A percentile compares a stretch with the other conserved stretches of the same genome.
Conservation (phyloP, 352 stramenopile genomes). For the Phytophthora cryptogea region DNA sequence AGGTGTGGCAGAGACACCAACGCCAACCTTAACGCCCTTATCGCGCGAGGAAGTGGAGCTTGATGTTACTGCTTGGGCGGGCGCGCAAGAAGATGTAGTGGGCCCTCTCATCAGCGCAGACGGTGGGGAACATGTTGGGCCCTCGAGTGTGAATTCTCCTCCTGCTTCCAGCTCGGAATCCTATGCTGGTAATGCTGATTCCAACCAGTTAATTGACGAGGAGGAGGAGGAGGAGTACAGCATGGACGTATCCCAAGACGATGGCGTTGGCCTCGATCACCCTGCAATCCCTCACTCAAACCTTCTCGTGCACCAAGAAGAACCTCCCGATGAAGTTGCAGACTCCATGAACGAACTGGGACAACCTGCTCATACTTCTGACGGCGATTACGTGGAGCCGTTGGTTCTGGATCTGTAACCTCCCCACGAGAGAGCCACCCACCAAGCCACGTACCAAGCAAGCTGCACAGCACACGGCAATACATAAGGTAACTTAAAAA, state of each 20-base stretch:
- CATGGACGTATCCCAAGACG: conserved; percentile 28
- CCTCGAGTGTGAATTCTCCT: no score
- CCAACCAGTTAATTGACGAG: neutral
- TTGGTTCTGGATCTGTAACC: conserved; percentile 28
- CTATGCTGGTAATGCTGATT: neutral
- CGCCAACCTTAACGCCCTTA: neutral
- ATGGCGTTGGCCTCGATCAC: conserved; percentile 1
- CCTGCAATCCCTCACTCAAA: neutral
- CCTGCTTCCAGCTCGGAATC: neutral
- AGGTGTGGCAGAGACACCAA: neutral
- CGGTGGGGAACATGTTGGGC: neutral
- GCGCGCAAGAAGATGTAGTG: neutral
- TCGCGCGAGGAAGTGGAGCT: neutral
- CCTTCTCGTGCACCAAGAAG: neutral
- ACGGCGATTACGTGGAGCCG: conserved; percentile 8
- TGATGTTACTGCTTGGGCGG: neutral
- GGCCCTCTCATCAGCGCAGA: neutral
- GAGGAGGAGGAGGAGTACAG: conserved; percentile 20
- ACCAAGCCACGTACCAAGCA: neutral
- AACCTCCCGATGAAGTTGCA: neutral
- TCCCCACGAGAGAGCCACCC: neutral
- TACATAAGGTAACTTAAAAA: conserved; percentile 17
- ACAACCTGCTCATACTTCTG: neutral
- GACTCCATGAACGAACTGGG: neutral
- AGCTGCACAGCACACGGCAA: conserved; percentile 11